Percentiles rank a stretch among this genome's conserved stretches.
phyloP scores from a whole-genome alignment of 441 rosid species.

The Theobroma grandiflorum region DNA sequence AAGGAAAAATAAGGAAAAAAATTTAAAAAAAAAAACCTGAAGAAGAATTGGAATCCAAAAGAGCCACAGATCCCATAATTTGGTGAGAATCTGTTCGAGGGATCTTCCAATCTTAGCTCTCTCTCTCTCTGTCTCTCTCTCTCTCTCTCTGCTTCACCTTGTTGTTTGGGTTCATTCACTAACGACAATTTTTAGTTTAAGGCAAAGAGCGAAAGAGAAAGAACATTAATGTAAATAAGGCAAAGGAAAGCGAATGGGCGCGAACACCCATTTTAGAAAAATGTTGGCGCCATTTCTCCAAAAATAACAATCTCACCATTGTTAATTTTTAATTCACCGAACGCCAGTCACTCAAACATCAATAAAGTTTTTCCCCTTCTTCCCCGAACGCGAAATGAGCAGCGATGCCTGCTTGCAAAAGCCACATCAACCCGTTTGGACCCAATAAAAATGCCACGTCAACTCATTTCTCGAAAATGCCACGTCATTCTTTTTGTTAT shows the following conservation, averaged over 20 bases:
- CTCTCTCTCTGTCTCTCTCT: not conserved
- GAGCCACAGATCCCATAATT: conserved; percentile 22
- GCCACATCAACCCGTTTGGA: not conserved
- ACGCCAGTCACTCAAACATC: not conserved
- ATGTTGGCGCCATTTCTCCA: conserved; percentile 11
- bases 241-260: not conserved
- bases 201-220: not conserved
- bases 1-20: no score
- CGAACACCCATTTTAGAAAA: not conserved
- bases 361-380: not conserved
- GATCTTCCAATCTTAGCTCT: not conserved
- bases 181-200: not conserved
- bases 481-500: no score
- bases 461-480: no score
- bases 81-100: not conserved
- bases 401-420: not conserved
- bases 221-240: not conserved
- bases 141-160: not conserved
- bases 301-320: not conserved
- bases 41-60: conserved; percentile 19
- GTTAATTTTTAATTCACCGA: not conserved
- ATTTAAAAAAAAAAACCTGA: not conserved
- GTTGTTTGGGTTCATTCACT: conserved; percentile 3
- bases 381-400: not conserved
- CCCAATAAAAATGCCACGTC: not conserved